These are phyloP conservation scores for Teratosphaeria nubilosa DNA, from an alignment of 2,329 filamentous ascomycete genomes.

Conservation along the genomic window DNA sequence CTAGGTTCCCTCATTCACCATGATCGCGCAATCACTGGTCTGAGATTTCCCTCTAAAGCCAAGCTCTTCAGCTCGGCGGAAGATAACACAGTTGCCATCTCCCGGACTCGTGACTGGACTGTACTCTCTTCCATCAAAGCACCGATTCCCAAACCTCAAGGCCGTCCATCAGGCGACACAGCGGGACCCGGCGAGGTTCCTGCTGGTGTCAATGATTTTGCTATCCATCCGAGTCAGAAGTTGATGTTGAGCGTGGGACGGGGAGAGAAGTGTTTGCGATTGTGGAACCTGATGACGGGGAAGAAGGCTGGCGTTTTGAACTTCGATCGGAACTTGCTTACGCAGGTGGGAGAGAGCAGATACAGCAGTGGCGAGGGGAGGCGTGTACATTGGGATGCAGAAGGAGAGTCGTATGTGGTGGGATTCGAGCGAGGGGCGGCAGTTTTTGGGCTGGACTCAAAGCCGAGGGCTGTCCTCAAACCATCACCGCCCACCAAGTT, in stretches of 20 bases:
- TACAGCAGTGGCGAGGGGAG: slow-evolving; percentile 73
- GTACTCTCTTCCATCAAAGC: slow-evolving; percentile 80
- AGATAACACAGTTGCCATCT: slow-evolving; percentile 84
- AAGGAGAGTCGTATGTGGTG: slow-evolving; percentile 75
- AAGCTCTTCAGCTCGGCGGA: slow-evolving; percentile 84
- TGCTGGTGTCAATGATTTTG: slow-evolving; percentile 87
- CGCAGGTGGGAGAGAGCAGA: slow-evolving; percentile 64
- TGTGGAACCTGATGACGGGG: slow-evolving; percentile 95
- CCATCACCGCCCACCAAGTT: slow-evolving; percentile 64
- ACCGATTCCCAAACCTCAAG: slow-evolving; percentile 68
- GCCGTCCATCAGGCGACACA: slow-evolving; percentile 81
- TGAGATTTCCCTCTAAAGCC: slow-evolving; percentile 72
- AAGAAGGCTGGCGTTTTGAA: slow-evolving; percentile 90
- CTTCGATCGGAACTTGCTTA: slow-evolving; percentile 64
- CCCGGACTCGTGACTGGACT: slow-evolving; percentile 80
- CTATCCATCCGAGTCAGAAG: slow-evolving; percentile 92
- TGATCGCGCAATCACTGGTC: slow-evolving; percentile 64
- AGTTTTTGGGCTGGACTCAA: slow-evolving; percentile 81
- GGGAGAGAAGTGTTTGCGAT: slow-evolving; percentile 79
- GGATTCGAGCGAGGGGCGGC: slow-evolving; percentile 77
- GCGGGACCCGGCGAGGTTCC: slow-evolving; percentile 70
- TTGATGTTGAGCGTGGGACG: slow-evolving; percentile 88
- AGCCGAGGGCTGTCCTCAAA: slow-evolving; percentile 63
- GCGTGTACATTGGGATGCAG: slow-evolving; percentile 67
- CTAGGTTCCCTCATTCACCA: slow-evolving; percentile 83